Base-by-base conservation (phyloP, 1,139 yeast species). In the Yamadazyma sp. region DNA sequence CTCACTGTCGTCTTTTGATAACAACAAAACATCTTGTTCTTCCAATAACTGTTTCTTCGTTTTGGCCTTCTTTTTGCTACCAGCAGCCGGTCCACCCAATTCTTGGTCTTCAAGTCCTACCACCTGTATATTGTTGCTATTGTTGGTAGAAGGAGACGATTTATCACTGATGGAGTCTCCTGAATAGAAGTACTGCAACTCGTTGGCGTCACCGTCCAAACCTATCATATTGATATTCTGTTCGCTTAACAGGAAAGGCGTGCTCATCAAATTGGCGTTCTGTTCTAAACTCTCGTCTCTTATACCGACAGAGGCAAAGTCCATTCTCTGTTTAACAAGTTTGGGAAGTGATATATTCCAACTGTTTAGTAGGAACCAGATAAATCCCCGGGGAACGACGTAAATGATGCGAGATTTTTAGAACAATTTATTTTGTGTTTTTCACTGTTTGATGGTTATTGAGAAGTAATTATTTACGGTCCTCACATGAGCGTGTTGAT, bases 401-500 rank as follows among this genome's bases (percentile, higher is more conserved):
- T 8, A 20, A 20, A 20, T 20, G 22, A 20, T 20, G 22, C 22
- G 22, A 6, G 8, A 20, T 20, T 20, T 20, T 8, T 20, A 6
- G 5, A 8, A 5, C 8, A 20, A 20, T 20, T 20, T 8, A 6
- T 20, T 20, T 20, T 8, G 22, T 20, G 8, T 5, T 20, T 20
- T 20, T 20, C 22, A 20, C 22, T n/a, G n/a, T n/a, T n/a, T n/a
- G n/a, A n/a, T n/a, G n/a, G n/a, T n/a, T n/a, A n/a, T n/a, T n/a
- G n/a, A n/a, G n/a, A n/a, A n/a, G n/a, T n/a, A n/a, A n/a, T n/a
- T n/a, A n/a, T n/a, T n/a, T n/a, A n/a, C n/a, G n/a, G n/a, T 6
- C 6, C 16, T 12, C 23, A 9, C 18, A 80, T 80, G 85, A 78
- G 85, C 51, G 81, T 80, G 3, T 51, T 81, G 26, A 39, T 80